phyloP scores from a whole-genome alignment of 2,329 filamentous ascomycete species.

The Aspergillus arachidicola region DNA sequence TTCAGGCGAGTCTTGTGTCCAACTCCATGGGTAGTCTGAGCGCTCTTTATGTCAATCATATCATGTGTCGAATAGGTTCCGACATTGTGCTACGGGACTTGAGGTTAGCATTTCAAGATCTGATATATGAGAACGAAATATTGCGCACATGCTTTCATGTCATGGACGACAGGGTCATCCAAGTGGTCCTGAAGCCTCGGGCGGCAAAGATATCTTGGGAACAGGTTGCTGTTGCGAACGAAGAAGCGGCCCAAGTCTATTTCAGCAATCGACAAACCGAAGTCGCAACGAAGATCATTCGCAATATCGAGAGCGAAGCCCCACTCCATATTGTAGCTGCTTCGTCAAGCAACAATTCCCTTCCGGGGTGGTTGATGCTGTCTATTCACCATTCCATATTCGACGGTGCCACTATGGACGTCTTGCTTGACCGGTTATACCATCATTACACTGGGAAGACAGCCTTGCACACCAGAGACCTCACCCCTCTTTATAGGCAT shows the following conservation, averaged over 20 bases:
- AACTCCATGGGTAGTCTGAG: not conserved
- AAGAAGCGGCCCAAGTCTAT: not conserved
- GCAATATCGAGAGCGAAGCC: not conserved
- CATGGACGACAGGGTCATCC: not conserved
- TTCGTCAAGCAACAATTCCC: not conserved
- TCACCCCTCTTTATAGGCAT: not conserved
- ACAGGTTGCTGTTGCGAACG: not conserved
- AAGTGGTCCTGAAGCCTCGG: not conserved
- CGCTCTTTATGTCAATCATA: not conserved
- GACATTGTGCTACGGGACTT: too few relatives aligned
- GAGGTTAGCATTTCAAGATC: not conserved
- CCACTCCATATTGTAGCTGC: not conserved
- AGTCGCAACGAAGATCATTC: not conserved
- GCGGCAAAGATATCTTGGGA: not conserved
- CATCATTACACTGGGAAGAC: conserved; percentile 14
- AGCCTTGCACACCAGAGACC: not conserved
- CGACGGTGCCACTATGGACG: conserved; percentile 15
- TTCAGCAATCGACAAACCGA: not conserved
- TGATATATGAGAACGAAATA: not conserved
- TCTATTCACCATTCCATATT: conserved; percentile 20
- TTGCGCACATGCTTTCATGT: not conserved
- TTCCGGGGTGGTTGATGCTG: conserved; percentile 12
- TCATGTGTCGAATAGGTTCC: too few relatives aligned
- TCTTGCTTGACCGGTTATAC: conserved; percentile 14
- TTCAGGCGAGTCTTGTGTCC: not conserved